Base-by-base conservation (phyloP, 176 grass and related monocot species). In the Bonia amplexicaulis region DNA sequence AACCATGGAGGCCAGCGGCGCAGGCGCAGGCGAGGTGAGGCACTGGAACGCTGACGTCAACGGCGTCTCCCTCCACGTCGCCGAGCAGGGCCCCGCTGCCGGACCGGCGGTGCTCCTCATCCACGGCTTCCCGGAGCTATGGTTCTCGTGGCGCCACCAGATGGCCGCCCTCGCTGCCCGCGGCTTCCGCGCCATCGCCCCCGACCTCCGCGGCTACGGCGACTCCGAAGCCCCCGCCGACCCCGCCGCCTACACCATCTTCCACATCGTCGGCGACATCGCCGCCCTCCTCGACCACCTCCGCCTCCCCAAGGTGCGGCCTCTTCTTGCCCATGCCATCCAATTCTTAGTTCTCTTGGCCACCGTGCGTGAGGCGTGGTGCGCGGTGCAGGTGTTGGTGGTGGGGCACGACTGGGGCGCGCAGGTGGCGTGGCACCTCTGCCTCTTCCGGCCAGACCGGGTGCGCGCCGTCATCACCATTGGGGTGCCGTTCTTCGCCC, bases 101-200 rank as follows among this genome's bases (percentile, higher is more conserved):
- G 89, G 71, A 49, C 71, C 84, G 11, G 40, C 71, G 19, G 92
- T 89, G 37, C 71, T 94, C n/a, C 92, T 91, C 40, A 0, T 94
- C 64, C 92, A 94, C 19, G 92, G 92, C 78, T 91, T 94, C 89
- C 89, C 92, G 67, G 89, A 94, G 87, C 84, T 94, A 16, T 91
- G 92, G 89, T 9, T 94, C 23, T 94, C 92, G 0, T 94, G 92
- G 92, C 80, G 89, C 65, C 89, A 87, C 76, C 89, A 92, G 81
- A 85, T 92, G 84, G 70, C 62, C n/a, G 87, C 84, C 1, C 82
- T 94, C 10, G 89, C 92, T 25, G 89, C 83, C 83, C 87, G 92
- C 19, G 80, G 89, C 64, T 91, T 83, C 86, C 89, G 88, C 29
- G 87, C 84, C 1, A 78, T 94, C 10, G 86, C 92, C 20, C 92